These are phyloP conservation scores for Populus alba DNA, from an alignment of 345 rosid species.

Conservation along the genomic window DNA sequence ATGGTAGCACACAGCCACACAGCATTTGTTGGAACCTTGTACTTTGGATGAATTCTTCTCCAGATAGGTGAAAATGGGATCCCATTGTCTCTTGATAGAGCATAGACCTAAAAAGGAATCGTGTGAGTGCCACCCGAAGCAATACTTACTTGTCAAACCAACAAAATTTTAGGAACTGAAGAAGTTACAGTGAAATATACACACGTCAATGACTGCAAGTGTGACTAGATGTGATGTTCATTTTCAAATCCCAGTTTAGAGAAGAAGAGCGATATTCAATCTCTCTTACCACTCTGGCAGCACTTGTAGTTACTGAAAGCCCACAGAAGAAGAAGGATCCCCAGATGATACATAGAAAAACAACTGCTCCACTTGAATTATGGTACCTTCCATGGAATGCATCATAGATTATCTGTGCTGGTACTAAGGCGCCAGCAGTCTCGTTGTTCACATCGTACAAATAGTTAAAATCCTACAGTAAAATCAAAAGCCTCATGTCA, in stretches of 20 bases:
- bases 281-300: constrained; percentile 54
- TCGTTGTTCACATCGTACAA: constrained; percentile 53
- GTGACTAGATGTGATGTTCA: background rate
- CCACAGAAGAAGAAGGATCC: constrained; percentile 71
- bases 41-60: constrained; percentile 54
- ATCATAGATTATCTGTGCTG: constrained; percentile 59
- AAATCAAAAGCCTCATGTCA: too few relatives aligned
- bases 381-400: constrained; percentile 67
- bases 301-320: constrained; percentile 61
- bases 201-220: too few relatives aligned
- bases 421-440: constrained; percentile 59
- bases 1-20: constrained; percentile 65
- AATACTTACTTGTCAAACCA: too few relatives aligned
- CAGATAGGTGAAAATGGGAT: constrained; percentile 51
- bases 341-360: constrained; percentile 55
- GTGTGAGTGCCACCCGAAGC: too few relatives aligned
- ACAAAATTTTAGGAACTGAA: too few relatives aligned
- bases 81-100: constrained; percentile 60
- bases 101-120: constrained; percentile 38
- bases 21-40: constrained; percentile 57
- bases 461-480: constrained; percentile 41
- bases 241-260: background rate
- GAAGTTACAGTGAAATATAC: too few relatives aligned
- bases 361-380: constrained; percentile 47
- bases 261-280: background rate